A percentile compares a stretch with the other conserved stretches of the same genome.
Conservation (phyloP, 345 rosid species). For the Sisymbrium irio region DNA sequence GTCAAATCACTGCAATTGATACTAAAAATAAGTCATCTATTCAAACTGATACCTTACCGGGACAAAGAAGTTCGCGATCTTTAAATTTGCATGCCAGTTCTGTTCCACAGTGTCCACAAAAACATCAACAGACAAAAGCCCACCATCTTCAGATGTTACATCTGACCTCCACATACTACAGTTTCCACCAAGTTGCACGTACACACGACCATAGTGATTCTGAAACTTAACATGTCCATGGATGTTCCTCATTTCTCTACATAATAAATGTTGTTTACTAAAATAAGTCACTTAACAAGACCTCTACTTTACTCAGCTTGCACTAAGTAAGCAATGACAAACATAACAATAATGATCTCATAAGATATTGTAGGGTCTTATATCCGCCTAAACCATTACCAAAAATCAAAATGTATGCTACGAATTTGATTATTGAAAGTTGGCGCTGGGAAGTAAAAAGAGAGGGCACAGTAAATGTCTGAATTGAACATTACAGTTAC, state of each 20-base stretch:
- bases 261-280: slow-evolving; percentile 27
- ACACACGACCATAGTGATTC: slow-evolving; percentile 74
- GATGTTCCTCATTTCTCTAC: slow-evolving; percentile 83
- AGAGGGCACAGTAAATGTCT: not conserved
- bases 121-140: slow-evolving; percentile 88
- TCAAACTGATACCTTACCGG: slow-evolving; percentile 59
- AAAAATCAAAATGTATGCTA: not conserved
- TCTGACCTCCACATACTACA: slow-evolving; percentile 90
- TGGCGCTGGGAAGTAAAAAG: not conserved
- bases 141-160: slow-evolving; percentile 75
- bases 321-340: not conserved
- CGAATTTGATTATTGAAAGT: not conserved
- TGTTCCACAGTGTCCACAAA: slow-evolving; percentile 80
- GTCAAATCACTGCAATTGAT: slow-evolving; percentile 19
- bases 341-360: not conserved
- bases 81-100: slow-evolving; percentile 91
- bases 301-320: not conserved
- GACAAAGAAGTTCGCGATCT: slow-evolving; percentile 74
- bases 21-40: not conserved
- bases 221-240: slow-evolving; percentile 85
- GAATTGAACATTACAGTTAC: not conserved
- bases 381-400: slow-evolving; percentile 3
- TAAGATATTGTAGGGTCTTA: not conserved
- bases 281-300: slow-evolving; percentile 25
- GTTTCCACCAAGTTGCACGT: slow-evolving; percentile 83